phyloP scores from a whole-genome alignment of 306 rosid genomes.

The Rosa chinensis region DNA sequence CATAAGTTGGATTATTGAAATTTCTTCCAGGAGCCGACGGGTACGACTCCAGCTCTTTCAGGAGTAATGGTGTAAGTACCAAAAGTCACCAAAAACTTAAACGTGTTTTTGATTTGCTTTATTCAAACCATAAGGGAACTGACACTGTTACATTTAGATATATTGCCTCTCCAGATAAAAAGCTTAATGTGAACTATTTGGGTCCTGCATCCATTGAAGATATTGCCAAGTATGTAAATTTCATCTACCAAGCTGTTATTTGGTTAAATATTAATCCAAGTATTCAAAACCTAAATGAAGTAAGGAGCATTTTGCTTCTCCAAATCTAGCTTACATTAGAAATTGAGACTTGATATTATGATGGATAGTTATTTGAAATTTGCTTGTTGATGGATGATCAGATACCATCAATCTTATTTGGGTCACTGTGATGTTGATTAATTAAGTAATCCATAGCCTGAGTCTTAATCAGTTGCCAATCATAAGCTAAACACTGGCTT shows the following conservation, averaged over 20 bases:
- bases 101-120: constrained; percentile 18
- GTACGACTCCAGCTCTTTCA: constrained; percentile 57
- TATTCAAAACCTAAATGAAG: not conserved
- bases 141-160: constrained; percentile 48
- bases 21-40: constrained; percentile 52
- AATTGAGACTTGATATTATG: not conserved
- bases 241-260: not conserved
- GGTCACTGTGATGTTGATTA: not conserved
- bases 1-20: constrained; percentile 12
- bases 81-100: constrained; percentile 21
- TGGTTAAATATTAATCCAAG: not conserved
- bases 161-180: constrained; percentile 79
- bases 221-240: constrained; percentile 64
- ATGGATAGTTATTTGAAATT: not conserved
- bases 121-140: constrained; percentile 15
- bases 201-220: constrained; percentile 81
- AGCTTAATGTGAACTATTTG: constrained; percentile 63
- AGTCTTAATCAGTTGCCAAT: not conserved
- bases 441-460: not conserved
- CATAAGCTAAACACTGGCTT: not conserved
- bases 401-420: not conserved
- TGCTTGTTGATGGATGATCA: not conserved
- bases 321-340: not conserved
- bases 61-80: constrained; percentile 80
- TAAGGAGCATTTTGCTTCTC: not conserved